Base-by-base conservation (phyloP, 495 filamentous ascomycete species). In the Sabuloglossum arenarium region DNA sequence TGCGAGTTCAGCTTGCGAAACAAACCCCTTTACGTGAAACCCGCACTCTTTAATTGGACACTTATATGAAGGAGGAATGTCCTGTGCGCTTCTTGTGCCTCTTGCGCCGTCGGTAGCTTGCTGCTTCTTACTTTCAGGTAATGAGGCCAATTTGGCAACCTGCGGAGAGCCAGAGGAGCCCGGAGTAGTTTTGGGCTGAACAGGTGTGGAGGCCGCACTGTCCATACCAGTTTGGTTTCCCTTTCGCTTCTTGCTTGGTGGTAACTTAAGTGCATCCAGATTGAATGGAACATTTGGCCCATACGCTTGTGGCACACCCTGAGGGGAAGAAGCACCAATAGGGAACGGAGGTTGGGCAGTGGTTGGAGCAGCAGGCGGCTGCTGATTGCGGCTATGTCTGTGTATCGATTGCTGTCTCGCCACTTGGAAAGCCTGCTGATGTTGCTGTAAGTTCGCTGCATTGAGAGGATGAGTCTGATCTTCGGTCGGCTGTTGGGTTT, bases 211-310 rank as follows among this genome's bases (percentile, higher is more conserved):
- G 3, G 61, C 61, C 43, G 66, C 60, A 46, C 64, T 65, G 14
- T 45, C 42, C 1, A 31, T 56, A 16, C 65, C 63, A 14, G 67
- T 58, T 28, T 76, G 73, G 28, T 70, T 74, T 54, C 67, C 66
- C 66, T 73, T 76, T 46, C 72, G 64, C 59, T 71, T 81, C 66
- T 88, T 88, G 34, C 67, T 69, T 3, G 78, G 71, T 39, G 83
- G 83, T 31, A 82, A 69, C 25, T 73, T 77, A 14, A 84, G 72
- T 56, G 84, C 76, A 58, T 79, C 70, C 9, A 69, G 70, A 2
- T 70, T 70, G 46, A 76, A 68, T 49, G 68, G 66, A 6, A 67
- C 68, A 6, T 52, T 54, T 37, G 73, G 68, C 11, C 69, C 71
- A 60, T 74, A 76, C 10, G 65, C 65, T 56, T 72, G 73, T 14